Conservation (phyloP, 2,329 filamentous ascomycete genomes). For the Septoria petroselini region DNA sequence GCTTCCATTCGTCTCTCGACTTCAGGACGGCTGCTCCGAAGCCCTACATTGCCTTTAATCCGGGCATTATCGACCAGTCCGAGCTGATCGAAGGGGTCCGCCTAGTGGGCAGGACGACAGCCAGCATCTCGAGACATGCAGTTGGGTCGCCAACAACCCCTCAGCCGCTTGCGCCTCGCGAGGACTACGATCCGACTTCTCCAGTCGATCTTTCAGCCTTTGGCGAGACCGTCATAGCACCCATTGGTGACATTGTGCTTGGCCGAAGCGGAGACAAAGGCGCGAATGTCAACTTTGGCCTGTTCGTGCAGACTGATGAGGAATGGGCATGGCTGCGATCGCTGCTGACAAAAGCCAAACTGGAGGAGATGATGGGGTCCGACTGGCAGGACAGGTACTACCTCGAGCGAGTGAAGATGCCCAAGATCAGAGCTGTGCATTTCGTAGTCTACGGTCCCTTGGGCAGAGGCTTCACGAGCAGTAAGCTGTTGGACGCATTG, state of each 20-base stretch:
- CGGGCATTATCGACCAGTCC: slow-evolving; percentile 25
- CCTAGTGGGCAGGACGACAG: slow-evolving; percentile 23
- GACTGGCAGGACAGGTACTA: slow-evolving; percentile 33
- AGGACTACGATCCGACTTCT: slow-evolving; percentile 35
- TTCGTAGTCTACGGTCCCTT: slow-evolving; percentile 34
- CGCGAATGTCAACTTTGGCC: slow-evolving; percentile 34
- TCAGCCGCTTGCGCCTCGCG: slow-evolving; percentile 23
- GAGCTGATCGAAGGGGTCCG: slow-evolving; percentile 28
- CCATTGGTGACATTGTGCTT: slow-evolving; percentile 37
- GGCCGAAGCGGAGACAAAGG: slow-evolving; percentile 37
- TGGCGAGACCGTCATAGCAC: slow-evolving; percentile 38
- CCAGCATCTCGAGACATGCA: slow-evolving; percentile 22
- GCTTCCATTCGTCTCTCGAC: slow-evolving; percentile 30
- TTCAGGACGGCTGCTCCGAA: slow-evolving; percentile 28
- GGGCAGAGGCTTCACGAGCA: slow-evolving; percentile 28
- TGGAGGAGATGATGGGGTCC: slow-evolving; percentile 32
- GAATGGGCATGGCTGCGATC: slow-evolving; percentile 35
- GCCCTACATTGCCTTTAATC: slow-evolving; percentile 31
- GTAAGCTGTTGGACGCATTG: slow-evolving; percentile 27
- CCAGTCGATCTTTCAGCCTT: slow-evolving; percentile 35
- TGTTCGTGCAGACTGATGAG: slow-evolving; percentile 41
- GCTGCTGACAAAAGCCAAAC: slow-evolving; percentile 28
- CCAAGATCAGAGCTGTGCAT: slow-evolving; percentile 41
- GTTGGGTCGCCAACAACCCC: slow-evolving; percentile 28
- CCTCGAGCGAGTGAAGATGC: slow-evolving; percentile 42